A percentile compares a stretch with the other conserved stretches of the same genome.
These are phyloP conservation scores for Epithemia pelagica DNA, from an alignment of 108 stramenopile genomes.

Conservation along the genomic window DNA sequence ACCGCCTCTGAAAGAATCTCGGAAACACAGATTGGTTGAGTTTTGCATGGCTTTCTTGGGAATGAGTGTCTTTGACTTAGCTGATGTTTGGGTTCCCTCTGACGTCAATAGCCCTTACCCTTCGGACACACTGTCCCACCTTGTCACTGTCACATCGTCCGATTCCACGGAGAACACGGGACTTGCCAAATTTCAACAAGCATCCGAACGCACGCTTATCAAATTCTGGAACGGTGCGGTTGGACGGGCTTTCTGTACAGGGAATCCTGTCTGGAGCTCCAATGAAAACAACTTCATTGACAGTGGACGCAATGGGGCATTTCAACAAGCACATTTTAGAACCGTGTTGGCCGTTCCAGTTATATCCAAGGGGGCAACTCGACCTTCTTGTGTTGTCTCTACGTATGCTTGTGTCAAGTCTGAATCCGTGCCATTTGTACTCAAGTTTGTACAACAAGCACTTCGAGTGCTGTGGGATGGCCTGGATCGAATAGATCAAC, in stretches of 20 bases:
- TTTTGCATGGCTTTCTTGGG: constrained; percentile 87
- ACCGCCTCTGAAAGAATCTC: constrained; percentile 19
- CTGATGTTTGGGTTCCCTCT: constrained; percentile 84
- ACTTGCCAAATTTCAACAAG: constrained; percentile 42
- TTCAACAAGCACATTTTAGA: constrained; percentile 55
- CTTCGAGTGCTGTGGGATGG: constrained; percentile 73
- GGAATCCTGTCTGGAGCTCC: constrained; percentile 86
- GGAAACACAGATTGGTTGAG: constrained; percentile 79
- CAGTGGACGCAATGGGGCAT: constrained; percentile 34
- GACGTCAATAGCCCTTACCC: constrained; percentile 13
- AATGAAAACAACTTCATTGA: constrained; percentile 61
- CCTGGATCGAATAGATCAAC: constrained; percentile 57
- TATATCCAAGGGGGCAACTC: constrained; percentile 45
- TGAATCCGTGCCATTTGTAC: constrained; percentile 74
- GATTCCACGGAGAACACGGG: constrained; percentile 29
- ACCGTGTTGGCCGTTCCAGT: constrained; percentile 81
- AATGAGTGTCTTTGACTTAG: constrained; percentile 92
- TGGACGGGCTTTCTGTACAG: constrained; percentile 71
- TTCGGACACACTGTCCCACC: constrained; percentile 37
- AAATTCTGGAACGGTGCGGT: constrained; percentile 77
- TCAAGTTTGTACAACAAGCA: constrained; percentile 87
- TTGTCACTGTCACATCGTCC: constrained; percentile 50
- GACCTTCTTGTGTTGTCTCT: constrained; percentile 68
- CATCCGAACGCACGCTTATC: constrained; percentile 40
- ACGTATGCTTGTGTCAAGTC: constrained; percentile 71